Evolutionary conservation across 208 protist species (phyloP).

Genomic region (Zelonia costaricensis): DNA sequence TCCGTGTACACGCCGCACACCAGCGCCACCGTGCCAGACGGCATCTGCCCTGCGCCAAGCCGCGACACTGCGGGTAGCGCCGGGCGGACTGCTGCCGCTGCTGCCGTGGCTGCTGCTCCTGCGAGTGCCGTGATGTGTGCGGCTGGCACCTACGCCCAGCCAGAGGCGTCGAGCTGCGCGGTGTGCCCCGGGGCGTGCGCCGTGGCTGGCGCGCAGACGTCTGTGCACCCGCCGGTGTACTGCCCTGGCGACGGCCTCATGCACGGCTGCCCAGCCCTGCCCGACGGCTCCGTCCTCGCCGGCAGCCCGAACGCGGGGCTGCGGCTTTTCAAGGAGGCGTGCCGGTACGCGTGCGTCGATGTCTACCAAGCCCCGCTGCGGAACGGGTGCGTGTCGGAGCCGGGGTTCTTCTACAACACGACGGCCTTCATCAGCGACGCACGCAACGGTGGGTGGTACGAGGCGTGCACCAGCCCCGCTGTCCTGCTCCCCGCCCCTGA

Average conservation of each 20-base stretch:
- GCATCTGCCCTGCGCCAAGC: no score
- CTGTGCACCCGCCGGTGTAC: constrained; percentile 7
- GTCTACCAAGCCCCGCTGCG: constrained; percentile 19
- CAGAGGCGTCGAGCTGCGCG: constrained; percentile 4
- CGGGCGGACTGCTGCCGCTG: no score
- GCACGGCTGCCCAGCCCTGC: constrained; percentile 22
- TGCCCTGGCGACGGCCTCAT: constrained; percentile 31
- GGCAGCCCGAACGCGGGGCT: constrained; percentile 9
- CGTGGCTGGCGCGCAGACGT: background rate
- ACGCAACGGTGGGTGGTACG: constrained; percentile 13
- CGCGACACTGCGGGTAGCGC: no score
- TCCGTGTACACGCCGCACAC: constrained; percentile 9
- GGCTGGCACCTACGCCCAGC: constrained; percentile 14
- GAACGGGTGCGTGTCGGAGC: constrained; percentile 18
- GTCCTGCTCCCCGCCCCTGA: background rate
- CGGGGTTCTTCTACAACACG: constrained; percentile 19
- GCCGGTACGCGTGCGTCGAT: constrained; percentile 20
- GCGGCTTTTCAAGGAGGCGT: background rate
- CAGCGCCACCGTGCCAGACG: background rate
- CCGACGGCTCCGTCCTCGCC: constrained; percentile 6
- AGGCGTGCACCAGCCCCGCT: constrained; percentile 7
- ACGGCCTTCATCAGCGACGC: constrained; percentile 5
- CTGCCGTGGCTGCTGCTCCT: no score
- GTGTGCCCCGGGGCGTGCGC: constrained; percentile 19
- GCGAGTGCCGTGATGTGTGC: no score